Evolutionary conservation across 2,329 filamentous ascomycete genomes (phyloP).

Genomic region (Dothistroma pini): DNA sequence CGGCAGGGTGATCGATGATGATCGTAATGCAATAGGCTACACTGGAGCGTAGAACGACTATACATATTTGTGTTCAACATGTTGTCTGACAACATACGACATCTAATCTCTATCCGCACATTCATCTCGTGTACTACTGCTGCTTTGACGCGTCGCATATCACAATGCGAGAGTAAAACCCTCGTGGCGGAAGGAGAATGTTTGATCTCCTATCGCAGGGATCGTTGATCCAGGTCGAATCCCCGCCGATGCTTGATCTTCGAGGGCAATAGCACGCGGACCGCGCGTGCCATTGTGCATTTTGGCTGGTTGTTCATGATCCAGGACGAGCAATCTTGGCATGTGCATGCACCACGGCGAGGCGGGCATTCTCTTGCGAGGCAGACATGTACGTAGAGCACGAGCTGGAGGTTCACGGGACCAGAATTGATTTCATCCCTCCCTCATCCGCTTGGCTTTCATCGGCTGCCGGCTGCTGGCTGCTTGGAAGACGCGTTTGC

Average conservation of each 20-base stretch:
- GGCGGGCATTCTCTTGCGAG: background rate
- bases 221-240: background rate
- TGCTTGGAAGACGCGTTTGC: background rate
- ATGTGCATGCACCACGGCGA: background rate
- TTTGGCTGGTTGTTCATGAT: background rate
- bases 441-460: background rate
- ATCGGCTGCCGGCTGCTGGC: background rate
- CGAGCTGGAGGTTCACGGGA: too few relatives aligned
- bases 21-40: conserved; percentile 21
- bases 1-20: conserved; percentile 22
- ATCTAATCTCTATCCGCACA: too few relatives aligned
- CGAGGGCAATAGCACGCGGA: background rate
- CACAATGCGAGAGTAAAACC: too few relatives aligned
- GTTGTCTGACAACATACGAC: too few relatives aligned
- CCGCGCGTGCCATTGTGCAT: background rate
- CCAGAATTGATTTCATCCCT: background rate
- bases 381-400: background rate
- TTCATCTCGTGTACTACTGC: too few relatives aligned
- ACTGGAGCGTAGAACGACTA: conserved; percentile 8
- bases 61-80: background rate
- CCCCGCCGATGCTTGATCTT: background rate
- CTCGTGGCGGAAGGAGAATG: background rate
- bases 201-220: background rate
- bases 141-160: too few relatives aligned
- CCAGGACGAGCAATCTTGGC: background rate